Base-by-base conservation (phyloP, 2,329 filamentous ascomycete genomes). In the Hypoxylon sp. region DNA sequence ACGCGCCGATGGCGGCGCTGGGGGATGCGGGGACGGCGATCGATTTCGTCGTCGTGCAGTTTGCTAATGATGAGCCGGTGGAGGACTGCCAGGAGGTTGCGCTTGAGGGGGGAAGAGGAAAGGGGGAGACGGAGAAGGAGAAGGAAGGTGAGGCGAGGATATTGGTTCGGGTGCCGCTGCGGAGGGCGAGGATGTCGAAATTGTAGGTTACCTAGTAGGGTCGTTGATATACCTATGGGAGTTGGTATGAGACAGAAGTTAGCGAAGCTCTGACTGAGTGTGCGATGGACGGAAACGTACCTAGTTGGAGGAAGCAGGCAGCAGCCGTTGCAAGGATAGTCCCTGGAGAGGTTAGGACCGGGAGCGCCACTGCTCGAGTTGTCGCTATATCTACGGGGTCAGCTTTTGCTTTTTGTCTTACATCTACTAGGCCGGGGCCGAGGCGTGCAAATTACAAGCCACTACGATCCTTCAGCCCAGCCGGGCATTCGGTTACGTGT, bases 1-100 rank as follows among this genome's bases (percentile, higher is more conserved):
- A 99, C 83, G 94, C 95, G 68, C 96, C 96, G 0, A 98, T 99
- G 95, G 92, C 94, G 13, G 94, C 93, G 14, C 81, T 98, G 54
- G 95, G 95, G 0, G 70, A 77, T 2, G 62, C 75, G 1, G 84
- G 81, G 1, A 81, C 83, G 27, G 85, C 90, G 20, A 84, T 98
- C 53, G 93, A 96, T 77, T 98, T 98, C 79, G 88, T 97, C 4
- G 95, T 98, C 1, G 88, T 92, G 72, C 95, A 98, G 82, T 96
- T 92, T 82, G 90, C 90, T 35, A 98, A 97, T 80, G 94, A 92
- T 1, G 91, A 96, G 11, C 88, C 82, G 0, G 82, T 86, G 1
- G 95, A 98, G 82, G 96, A 99, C 81, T 97, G 94, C 76, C 94
- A 99, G 83, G 90, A 97, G 81, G 89, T 93, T 2, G 70, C 62